Base-by-base conservation (phyloP, 1,284 basidiomycete genomes). In the Lentinula novae-zelandiae region DNA sequence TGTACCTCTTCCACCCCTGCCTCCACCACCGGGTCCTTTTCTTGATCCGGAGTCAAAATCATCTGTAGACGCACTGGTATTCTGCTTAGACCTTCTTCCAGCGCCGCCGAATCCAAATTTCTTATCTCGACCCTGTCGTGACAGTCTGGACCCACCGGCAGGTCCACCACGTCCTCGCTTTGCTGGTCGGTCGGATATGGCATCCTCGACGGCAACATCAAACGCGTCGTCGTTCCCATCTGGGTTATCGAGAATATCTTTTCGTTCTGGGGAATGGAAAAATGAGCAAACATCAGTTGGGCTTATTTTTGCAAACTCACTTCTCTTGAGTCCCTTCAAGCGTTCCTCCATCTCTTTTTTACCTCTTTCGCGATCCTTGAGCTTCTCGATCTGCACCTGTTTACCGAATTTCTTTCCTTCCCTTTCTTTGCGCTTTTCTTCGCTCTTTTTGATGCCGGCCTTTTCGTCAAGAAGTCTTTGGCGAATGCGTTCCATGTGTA, bases 391-490 rank as follows among this genome's bases (percentile, higher is more conserved):
- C 75, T 96, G 93, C 22, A 98, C 95, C 75, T 98, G 94, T 75
- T 98, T 98, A 53, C 96, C 96, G 70, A 93, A 97, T 82, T 98
- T 98, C 80, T 98, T 98, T 63, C 95, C 90, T 71, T 98, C 93
- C 57, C 96, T 84, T 75, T 98, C 93, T 70, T 89, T 90, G 69
- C 93, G 87, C 70, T 95, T 96, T 60, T 94, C 91, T 71, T 98
- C 96, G 62, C 89, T 85, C 72, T 92, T 93, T 75, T 98, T 96
- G 71, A 98, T 95, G 2, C 84, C 82, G 2, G 95, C 92, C 33
- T 82, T 78, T 73, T 99, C 96, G 73, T 98, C 93, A 31, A 99
- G 83, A 38, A 98, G 78, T 38, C 91, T 86, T 68, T 95, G 90
- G 56, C 97, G 89, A 67, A 99, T 93, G 53, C 94, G 87, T 73